Evolutionary conservation across 345 rosid species (phyloP), one percentile per base, ranked within the genome.

Genomic region (Euphorbia peplus): DNA sequence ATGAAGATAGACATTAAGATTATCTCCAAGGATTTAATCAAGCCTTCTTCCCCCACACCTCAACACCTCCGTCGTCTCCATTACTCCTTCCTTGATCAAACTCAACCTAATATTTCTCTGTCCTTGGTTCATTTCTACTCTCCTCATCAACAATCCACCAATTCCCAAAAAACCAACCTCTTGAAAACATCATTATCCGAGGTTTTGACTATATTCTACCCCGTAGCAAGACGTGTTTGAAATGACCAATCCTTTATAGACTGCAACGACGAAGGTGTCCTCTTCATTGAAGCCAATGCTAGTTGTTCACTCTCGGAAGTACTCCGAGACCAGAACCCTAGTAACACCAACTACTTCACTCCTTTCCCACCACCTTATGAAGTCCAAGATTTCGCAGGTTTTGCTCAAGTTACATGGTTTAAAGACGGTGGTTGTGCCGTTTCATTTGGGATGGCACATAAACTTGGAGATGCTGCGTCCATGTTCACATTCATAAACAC

Each of bases 21-120:
- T 4, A 37, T 70, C 26, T 69, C 72, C 16, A 41, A 37, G 24
- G 76, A 80, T 16, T 46, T 51, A 56, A 77, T 81, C 72, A 69
- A 58, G 16, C 63, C 63, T 28, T 58, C 42, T 4, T 58, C 63
- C n/a, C 63, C 63, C 32, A 58, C 63, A 63, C 79, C 78, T n/a
- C n/a, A n/a, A n/a, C n/a, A n/a, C n/a, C n/a, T n/a, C n/a, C n/a
- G n/a, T n/a, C n/a, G 47, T 42, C 58, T 71, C 63, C 51, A 41
- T n/a, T 75, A 75, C 65, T 69, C 77, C 8, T 74, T 74, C 18
- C 57, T 72, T 37, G 77, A 77, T 64, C 80, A 77, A 63, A 8
- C 73, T 16, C 41, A 76, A 14, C 62, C 70, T 22, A 68, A 76
- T 26, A 26, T 77, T 22, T 69, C 32, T 52, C 56, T 67, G 73